These are phyloP conservation scores for Trichoderma semiorbis DNA, from an alignment of 2,329 filamentous ascomycete genomes.

Conservation along the genomic window DNA sequence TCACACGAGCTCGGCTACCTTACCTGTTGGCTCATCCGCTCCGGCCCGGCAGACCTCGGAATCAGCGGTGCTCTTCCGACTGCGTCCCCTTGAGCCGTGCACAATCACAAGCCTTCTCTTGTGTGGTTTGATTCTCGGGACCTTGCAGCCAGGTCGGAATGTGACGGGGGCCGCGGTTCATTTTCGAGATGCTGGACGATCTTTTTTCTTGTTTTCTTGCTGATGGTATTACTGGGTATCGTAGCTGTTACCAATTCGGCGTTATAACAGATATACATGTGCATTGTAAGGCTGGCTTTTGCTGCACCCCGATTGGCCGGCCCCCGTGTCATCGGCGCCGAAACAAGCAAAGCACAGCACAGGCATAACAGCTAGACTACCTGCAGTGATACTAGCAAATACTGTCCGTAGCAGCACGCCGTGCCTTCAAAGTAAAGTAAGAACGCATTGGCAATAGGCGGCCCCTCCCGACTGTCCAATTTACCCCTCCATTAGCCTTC, in stretches of 20 bases:
- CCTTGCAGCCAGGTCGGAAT: background rate
- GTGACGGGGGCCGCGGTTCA: conserved; percentile 7
- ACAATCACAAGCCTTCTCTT: conserved; percentile 10
- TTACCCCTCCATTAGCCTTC: background rate
- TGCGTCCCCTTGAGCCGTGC: background rate
- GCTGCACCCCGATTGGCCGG: background rate
- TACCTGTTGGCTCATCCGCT: background rate
- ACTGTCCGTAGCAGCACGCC: background rate
- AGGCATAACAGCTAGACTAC: background rate
- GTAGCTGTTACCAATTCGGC: background rate
- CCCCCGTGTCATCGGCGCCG: background rate
- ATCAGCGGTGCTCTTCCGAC: background rate
- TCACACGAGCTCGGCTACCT: conserved; percentile 7
- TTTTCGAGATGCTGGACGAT: background rate
- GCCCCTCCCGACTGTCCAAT: background rate
- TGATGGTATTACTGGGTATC: background rate
- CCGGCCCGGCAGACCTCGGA: conserved; percentile 18
- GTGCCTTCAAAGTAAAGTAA: background rate
- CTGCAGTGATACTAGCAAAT: background rate
- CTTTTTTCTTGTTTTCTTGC: background rate
- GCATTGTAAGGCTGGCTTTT: background rate
- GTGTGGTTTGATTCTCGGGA: background rate
- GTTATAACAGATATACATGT: background rate
- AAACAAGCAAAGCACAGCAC: background rate
- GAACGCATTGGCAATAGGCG: background rate